These are phyloP conservation scores for Toxoplasma gondii DNA, from an alignment of 169 alveolate genomes.

Conservation along the genomic window DNA sequence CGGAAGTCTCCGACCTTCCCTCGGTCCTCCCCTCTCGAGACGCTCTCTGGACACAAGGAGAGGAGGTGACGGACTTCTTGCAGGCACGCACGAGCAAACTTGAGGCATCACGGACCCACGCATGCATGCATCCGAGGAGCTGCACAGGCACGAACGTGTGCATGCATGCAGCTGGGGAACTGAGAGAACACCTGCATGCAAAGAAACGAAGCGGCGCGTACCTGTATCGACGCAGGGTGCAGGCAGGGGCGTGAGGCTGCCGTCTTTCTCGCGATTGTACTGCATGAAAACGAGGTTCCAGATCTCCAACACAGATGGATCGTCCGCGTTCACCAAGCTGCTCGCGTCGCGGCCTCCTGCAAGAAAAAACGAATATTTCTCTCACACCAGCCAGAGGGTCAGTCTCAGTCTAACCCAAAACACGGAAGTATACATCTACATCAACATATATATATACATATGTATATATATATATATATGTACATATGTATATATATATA, in stretches of 20 bases:
- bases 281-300: slow-evolving; percentile 97
- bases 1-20: too few relatives aligned
- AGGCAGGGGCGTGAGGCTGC: slow-evolving; percentile 88
- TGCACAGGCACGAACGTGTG: too few relatives aligned
- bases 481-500: too few relatives aligned
- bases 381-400: neutral
- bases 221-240: slow-evolving; percentile 95
- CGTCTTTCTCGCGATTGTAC: slow-evolving; percentile 88
- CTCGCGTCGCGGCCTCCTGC: slow-evolving; percentile 92
- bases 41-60: too few relatives aligned
- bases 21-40: too few relatives aligned
- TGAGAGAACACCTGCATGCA: too few relatives aligned
- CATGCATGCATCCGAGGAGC: too few relatives aligned
- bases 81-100: too few relatives aligned
- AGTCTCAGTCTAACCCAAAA: neutral
- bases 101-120: too few relatives aligned
- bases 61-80: too few relatives aligned
- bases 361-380: neutral
- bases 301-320: slow-evolving; percentile 93
- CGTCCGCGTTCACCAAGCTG: slow-evolving; percentile 90
- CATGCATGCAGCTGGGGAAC: too few relatives aligned
- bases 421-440: neutral
- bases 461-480: too few relatives aligned
- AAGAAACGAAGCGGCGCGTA: neutral
- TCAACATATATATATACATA: neutral